A percentile compares a stretch with the other conserved stretches of the same genome.
phyloP scores from a whole-genome alignment of 306 rosid genomes.

The Quercus suber region DNA sequence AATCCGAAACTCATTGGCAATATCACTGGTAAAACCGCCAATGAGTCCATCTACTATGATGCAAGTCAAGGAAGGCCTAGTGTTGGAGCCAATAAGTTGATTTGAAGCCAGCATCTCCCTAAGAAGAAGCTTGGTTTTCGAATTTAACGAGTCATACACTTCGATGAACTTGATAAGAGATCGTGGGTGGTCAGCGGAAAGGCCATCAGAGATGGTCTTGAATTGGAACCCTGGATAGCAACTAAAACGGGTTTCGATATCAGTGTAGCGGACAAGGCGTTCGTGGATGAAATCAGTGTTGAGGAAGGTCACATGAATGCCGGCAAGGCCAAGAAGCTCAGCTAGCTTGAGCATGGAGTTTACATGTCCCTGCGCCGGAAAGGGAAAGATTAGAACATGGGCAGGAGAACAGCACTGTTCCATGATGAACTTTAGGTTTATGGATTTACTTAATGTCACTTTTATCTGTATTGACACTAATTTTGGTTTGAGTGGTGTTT shows the following conservation, averaged over 20 bases:
- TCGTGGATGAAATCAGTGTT: slow-evolving; percentile 34
- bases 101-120: slow-evolving; percentile 10
- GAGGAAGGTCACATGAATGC: slow-evolving; percentile 42
- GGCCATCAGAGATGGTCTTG: slow-evolving; percentile 37
- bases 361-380: slow-evolving; percentile 42
- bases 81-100: too few species aligned
- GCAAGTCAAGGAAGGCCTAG: slow-evolving; percentile 13
- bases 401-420: too few species aligned
- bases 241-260: slow-evolving; percentile 16
- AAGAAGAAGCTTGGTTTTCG: slow-evolving; percentile 21
- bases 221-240: slow-evolving; percentile 37
- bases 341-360: slow-evolving; percentile 50
- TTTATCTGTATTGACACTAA: too few species aligned
- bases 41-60: slow-evolving; percentile 37
- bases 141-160: neutral
- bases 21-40: slow-evolving; percentile 23
- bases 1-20: slow-evolving; percentile 21
- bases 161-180: neutral
- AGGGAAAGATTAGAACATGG: slow-evolving; percentile 32
- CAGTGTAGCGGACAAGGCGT: slow-evolving; percentile 17
- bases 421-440: too few species aligned
- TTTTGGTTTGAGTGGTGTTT: too few species aligned
- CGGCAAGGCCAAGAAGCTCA: slow-evolving; percentile 33
- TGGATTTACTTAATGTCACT: too few species aligned
- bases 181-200: slow-evolving; percentile 10